phyloP scores from a whole-genome alignment of 2,329 filamentous ascomycete species.

The Tolypocladium endophyticum region DNA sequence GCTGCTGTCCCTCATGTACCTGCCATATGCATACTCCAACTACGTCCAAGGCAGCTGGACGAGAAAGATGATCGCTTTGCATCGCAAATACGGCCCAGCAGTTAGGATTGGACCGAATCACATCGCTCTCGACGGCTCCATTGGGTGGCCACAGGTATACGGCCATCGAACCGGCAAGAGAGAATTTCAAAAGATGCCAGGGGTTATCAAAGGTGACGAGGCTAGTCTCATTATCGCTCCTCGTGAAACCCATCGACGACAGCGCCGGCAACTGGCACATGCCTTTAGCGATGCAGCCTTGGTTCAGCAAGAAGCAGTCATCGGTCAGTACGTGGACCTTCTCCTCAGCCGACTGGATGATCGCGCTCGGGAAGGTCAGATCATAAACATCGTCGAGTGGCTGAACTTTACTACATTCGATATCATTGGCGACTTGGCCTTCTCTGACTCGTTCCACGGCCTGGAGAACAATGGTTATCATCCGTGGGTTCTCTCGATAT shows the following conservation, averaged over 20 bases:
- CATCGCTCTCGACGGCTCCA: conserved; percentile 21
- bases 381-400: conserved; percentile 20
- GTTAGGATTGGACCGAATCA: conserved; percentile 30
- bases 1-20: conserved; percentile 9
- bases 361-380: conserved; percentile 3
- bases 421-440: conserved; percentile 29
- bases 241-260: conserved; percentile 8
- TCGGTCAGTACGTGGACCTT: conserved; percentile 15
- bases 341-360: conserved; percentile 11
- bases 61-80: conserved; percentile 10
- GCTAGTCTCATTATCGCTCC: conserved; percentile 8
- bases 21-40: conserved; percentile 9
- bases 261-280: conserved; percentile 14
- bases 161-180: conserved; percentile 10
- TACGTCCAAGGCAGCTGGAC: conserved; percentile 8
- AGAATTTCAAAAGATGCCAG: conserved; percentile 6
- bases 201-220: conserved; percentile 4
- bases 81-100: conserved; percentile 20
- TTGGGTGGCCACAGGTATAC: conserved; percentile 23
- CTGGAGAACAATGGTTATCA: conserved; percentile 17
- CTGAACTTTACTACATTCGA: conserved; percentile 28
- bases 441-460: conserved; percentile 29
- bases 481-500: conserved; percentile 14
- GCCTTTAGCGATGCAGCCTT: conserved; percentile 20
- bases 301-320: conserved; percentile 16